phyloP scores from a whole-genome alignment of 2,329 filamentous ascomycete genomes.

The Hymenotorrendiella dingleyae region DNA sequence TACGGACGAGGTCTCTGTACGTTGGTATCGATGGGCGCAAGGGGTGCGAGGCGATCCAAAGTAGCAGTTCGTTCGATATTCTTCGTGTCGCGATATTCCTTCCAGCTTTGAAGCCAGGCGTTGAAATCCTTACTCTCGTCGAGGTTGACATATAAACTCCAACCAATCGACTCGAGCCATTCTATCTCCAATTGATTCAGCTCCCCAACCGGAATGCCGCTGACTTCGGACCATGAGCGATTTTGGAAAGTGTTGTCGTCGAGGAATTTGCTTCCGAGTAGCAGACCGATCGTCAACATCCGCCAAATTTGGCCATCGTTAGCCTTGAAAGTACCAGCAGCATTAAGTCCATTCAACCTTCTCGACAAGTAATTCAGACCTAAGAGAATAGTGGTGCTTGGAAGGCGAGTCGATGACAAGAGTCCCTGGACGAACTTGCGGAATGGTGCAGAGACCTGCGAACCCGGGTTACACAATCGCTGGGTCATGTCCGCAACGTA shows the following conservation, averaged over 20 bases:
- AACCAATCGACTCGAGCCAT: constrained; percentile 62
- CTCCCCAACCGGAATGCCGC: constrained; percentile 62
- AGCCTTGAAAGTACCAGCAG: constrained; percentile 32
- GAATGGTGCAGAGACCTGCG: constrained; percentile 55
- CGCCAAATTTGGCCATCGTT: constrained; percentile 58
- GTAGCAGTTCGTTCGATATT: constrained; percentile 33
- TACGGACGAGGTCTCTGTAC: constrained; percentile 40
- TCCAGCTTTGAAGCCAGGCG: constrained; percentile 61
- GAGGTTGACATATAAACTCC: constrained; percentile 64
- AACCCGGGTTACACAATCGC: constrained; percentile 57
- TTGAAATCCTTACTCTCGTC: constrained; percentile 56
- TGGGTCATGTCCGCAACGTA: constrained; percentile 70
- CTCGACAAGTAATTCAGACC: constrained; percentile 64
- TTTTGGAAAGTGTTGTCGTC: constrained; percentile 79
- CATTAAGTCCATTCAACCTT: constrained; percentile 54
- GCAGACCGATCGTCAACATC: constrained; percentile 61
- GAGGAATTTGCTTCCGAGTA: constrained; percentile 70
- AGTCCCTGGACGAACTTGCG: constrained; percentile 71
- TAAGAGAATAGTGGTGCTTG: constrained; percentile 65
- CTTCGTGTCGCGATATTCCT: constrained; percentile 48
- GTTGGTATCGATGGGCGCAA: constrained; percentile 52
- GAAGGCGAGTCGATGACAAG: constrained; percentile 64
- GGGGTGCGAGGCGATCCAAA: constrained; percentile 37
- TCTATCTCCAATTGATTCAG: constrained; percentile 63
- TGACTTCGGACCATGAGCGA: constrained; percentile 71